phyloP scores from a whole-genome alignment of 2,329 filamentous ascomycete species.

The Simplicillium sp. region DNA sequence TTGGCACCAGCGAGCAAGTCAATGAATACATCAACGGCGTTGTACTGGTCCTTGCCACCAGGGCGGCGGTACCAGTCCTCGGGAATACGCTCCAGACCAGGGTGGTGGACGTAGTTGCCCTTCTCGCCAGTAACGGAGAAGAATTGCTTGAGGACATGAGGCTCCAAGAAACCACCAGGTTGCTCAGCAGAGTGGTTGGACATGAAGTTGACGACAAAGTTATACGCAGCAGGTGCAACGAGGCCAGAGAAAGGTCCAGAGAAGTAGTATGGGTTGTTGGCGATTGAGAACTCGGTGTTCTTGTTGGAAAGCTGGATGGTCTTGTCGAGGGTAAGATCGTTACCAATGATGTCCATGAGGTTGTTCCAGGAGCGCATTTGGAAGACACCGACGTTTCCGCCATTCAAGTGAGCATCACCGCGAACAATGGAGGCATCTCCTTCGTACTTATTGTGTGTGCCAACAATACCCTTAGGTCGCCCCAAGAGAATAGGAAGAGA shows the following conservation, averaged over 20 bases:
- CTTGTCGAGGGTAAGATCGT: not conserved
- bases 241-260: not conserved
- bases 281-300: not conserved
- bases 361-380: not conserved
- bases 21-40: slow-evolving; percentile 25
- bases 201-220: slow-evolving; percentile 1
- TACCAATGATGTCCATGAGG: not conserved
- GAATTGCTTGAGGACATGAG: slow-evolving; percentile 33
- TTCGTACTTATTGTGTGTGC: slow-evolving; percentile 47
- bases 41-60: slow-evolving; percentile 28
- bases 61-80: slow-evolving; percentile 38
- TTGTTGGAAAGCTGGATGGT: not conserved
- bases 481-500: slow-evolving; percentile 29
- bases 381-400: not conserved
- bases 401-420: slow-evolving; percentile 21
- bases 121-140: slow-evolving; percentile 31
- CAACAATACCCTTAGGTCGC: slow-evolving; percentile 33
- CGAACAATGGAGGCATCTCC: slow-evolving; percentile 38
- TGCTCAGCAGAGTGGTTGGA: slow-evolving; percentile 2
- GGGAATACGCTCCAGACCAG: slow-evolving; percentile 41
- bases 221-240: slow-evolving; percentile 2
- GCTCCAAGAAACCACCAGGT: slow-evolving; percentile 6
- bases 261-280: slow-evolving; percentile 3
- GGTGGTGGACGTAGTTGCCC: slow-evolving; percentile 21
- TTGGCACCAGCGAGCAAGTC: not conserved